A percentile compares a stretch with the other conserved stretches of the same genome.
These are phyloP conservation scores for Xylariaceae sp. DNA, from an alignment of 2,329 filamentous ascomycete species.

Conservation along the genomic window DNA sequence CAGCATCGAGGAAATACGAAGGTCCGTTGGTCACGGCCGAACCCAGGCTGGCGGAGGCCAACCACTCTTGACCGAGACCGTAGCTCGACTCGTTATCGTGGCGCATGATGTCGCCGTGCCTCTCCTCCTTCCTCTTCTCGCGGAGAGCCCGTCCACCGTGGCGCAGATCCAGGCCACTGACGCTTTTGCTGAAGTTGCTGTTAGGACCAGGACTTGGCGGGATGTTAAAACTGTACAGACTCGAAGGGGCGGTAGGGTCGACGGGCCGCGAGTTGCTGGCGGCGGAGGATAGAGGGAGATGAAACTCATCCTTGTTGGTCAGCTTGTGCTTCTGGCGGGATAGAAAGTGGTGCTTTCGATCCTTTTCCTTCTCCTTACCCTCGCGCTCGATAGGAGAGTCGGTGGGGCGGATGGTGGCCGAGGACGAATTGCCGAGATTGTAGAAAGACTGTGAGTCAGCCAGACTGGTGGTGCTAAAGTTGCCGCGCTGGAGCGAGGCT, in stretches of 20 bases:
- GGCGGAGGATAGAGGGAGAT: constrained; percentile 69
- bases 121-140: constrained; percentile 77
- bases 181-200: constrained; percentile 71
- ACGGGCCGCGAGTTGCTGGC: constrained; percentile 73
- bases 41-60: constrained; percentile 50
- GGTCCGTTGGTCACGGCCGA: constrained; percentile 37
- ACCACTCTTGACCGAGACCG: constrained; percentile 44
- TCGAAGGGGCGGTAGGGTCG: constrained; percentile 70
- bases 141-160: constrained; percentile 72
- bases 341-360: constrained; percentile 76
- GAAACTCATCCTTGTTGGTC: constrained; percentile 67
- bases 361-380: constrained; percentile 61
- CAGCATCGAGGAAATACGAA: constrained; percentile 45
- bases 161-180: constrained; percentile 74
- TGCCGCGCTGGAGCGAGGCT: constrained; percentile 60
- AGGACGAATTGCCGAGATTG: constrained; percentile 70
- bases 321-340: constrained; percentile 77
- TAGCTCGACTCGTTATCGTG: constrained; percentile 50
- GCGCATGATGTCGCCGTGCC: constrained; percentile 41
- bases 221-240: constrained; percentile 73
- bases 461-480: constrained; percentile 70
- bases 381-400: constrained; percentile 47
- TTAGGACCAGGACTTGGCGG: constrained; percentile 67
- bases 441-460: constrained; percentile 67
- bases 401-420: constrained; percentile 67